Evolutionary conservation across 306 rosid species (phyloP).

Genomic region (Pyrus betulifolia): DNA sequence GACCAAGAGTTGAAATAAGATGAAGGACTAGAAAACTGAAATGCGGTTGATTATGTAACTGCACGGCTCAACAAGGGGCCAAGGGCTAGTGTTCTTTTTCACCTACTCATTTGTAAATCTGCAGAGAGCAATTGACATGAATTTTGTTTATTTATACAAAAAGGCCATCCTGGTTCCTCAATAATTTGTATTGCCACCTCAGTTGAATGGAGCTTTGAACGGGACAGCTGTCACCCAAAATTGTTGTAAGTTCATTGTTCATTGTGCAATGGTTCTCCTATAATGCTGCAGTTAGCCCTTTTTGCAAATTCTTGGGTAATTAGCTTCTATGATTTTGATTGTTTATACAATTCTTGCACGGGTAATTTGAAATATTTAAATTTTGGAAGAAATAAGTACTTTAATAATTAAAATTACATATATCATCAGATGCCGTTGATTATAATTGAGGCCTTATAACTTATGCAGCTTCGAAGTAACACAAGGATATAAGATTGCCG

Average conservation of each 20-base stretch:
- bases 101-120: constrained; percentile 20
- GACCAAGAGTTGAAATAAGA: constrained; percentile 22
- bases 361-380: constrained; percentile 6
- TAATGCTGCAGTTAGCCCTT: background rate
- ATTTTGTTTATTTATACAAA: constrained; percentile 13
- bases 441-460: background rate
- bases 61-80: constrained; percentile 27
- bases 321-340: constrained; percentile 5
- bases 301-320: background rate
- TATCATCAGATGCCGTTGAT: background rate
- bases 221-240: constrained; percentile 1
- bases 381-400: background rate
- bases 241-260: constrained; percentile 23
- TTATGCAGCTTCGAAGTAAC: background rate
- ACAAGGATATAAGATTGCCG: background rate
- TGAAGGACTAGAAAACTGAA: constrained; percentile 10
- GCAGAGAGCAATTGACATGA: constrained; percentile 1
- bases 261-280: background rate
- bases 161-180: background rate
- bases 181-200: constrained; percentile 21
- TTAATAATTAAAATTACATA: background rate
- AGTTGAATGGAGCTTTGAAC: constrained; percentile 22
- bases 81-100: constrained; percentile 24
- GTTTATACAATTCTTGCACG: background rate
- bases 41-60: constrained; percentile 8